Evolutionary conservation across 768 basidiomycete species (phyloP).

Genomic region (Zangia roseola): DNA sequence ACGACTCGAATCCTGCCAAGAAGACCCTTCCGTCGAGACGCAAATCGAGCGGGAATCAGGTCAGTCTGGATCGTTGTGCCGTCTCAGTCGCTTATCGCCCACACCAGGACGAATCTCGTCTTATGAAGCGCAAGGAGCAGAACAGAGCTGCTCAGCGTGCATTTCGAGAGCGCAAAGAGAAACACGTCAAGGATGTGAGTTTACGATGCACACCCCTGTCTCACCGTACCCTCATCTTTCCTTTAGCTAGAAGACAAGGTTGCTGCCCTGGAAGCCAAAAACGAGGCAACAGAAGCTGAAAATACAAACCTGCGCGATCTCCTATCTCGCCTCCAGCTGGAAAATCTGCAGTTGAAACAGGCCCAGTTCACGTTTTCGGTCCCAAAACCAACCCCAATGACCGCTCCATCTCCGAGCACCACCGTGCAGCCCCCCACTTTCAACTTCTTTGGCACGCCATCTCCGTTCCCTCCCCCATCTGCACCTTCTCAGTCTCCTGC

Average conservation of each 20-base stretch:
- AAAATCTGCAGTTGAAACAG: slow-evolving; percentile 82
- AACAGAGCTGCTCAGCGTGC: slow-evolving; percentile 97
- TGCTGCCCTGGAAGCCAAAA: slow-evolving; percentile 80
- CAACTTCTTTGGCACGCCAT: slow-evolving; percentile 25
- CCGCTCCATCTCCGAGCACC: slow-evolving; percentile 23
- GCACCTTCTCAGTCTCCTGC: slow-evolving; percentile 34
- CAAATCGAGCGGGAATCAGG: slow-evolving; percentile 42
- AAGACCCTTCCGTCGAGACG: slow-evolving; percentile 33
- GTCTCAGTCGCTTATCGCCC: slow-evolving; percentile 3
- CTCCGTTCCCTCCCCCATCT: slow-evolving; percentile 22
- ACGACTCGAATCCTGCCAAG: slow-evolving; percentile 25
- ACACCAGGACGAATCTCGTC: slow-evolving; percentile 64
- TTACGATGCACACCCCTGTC: slow-evolving; percentile 2
- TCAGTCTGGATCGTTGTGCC: slow-evolving; percentile 13
- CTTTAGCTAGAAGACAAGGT: slow-evolving; percentile 87
- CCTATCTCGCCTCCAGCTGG: slow-evolving; percentile 78
- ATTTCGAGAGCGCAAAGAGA: slow-evolving; percentile 96
- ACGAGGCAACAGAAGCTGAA: slow-evolving; percentile 67
- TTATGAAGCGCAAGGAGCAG: slow-evolving; percentile 92
- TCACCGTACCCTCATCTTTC: slow-evolving; percentile 1
- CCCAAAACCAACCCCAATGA: slow-evolving; percentile 42
- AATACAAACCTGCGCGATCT: slow-evolving; percentile 90
- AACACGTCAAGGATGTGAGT: slow-evolving; percentile 93
- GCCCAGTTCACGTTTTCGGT: slow-evolving; percentile 81
- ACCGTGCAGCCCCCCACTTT: slow-evolving; percentile 20